These are phyloP conservation scores for Fusarium torreyae DNA, from an alignment of 2,329 filamentous ascomycete genomes.

Conservation along the genomic window DNA sequence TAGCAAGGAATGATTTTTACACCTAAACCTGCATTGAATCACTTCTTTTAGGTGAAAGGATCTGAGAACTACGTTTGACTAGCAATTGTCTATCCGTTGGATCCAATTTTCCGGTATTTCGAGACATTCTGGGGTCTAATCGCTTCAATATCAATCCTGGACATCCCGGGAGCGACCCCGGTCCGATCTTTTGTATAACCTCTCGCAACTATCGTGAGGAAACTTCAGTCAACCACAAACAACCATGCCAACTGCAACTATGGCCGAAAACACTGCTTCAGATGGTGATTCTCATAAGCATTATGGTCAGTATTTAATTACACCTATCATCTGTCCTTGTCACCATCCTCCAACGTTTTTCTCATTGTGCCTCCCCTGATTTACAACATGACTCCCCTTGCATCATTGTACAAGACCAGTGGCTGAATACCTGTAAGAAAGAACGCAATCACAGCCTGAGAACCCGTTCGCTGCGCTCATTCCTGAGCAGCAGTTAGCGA, in stretches of 20 bases:
- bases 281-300: slow-evolving; percentile 41
- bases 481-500: slow-evolving; percentile 87
- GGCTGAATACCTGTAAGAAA: slow-evolving; percentile 78
- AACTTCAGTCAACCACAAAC: slow-evolving; percentile 6
- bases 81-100: slow-evolving; percentile 26
- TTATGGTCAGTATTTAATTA: slow-evolving; percentile 52
- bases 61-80: slow-evolving; percentile 26
- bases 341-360: neutral
- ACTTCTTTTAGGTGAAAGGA: slow-evolving; percentile 37
- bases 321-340: neutral
- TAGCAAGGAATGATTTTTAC: slow-evolving; percentile 44
- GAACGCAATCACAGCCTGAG: slow-evolving; percentile 80
- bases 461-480: slow-evolving; percentile 93
- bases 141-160: slow-evolving; percentile 28
- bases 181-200: slow-evolving; percentile 27
- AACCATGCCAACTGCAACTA: slow-evolving; percentile 40
- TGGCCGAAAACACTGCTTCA: slow-evolving; percentile 44
- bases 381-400: neutral
- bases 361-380: neutral
- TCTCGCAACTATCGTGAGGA: slow-evolving; percentile 22
- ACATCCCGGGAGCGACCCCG: slow-evolving; percentile 22
- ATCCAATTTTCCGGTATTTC: slow-evolving; percentile 33
- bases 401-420: slow-evolving; percentile 57
- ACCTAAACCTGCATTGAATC: slow-evolving; percentile 37
- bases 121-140: slow-evolving; percentile 15